These are phyloP conservation scores for Sicyos edulis DNA, from an alignment of 306 rosid species.

Conservation along the genomic window DNA sequence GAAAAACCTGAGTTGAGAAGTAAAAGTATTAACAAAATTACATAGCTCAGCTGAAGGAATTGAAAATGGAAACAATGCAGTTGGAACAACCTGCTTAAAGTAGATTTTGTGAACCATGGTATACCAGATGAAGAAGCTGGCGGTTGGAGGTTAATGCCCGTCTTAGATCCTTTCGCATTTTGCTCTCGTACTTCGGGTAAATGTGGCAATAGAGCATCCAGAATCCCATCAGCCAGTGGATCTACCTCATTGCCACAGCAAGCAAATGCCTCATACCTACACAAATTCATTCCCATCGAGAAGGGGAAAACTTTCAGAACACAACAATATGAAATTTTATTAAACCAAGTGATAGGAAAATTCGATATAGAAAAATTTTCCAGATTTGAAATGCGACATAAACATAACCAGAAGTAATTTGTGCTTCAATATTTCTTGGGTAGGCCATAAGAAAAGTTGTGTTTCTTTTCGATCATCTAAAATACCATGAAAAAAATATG, in stretches of 20 bases:
- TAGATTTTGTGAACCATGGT: conserved; percentile 79
- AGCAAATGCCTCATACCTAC: conserved; percentile 65
- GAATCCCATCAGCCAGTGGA: conserved; percentile 50
- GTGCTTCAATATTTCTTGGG: not conserved
- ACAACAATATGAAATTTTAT: not conserved
- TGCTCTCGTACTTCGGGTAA: conserved; percentile 49
- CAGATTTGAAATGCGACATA: not conserved
- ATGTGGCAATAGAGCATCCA: conserved; percentile 65
- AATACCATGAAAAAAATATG: not conserved
- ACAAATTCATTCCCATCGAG: conserved; percentile 9
- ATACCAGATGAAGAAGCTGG: conserved; percentile 28
- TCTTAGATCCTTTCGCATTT: conserved; percentile 47
- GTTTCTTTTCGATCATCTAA: not conserved
- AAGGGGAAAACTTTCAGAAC: conserved; percentile 4
- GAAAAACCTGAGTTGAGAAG: conserved; percentile 56
- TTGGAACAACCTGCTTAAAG: conserved; percentile 59
- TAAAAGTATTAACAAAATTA: conserved; percentile 13
- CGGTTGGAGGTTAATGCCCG: conserved; percentile 47
- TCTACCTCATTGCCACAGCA: conserved; percentile 42
- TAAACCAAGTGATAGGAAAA: not conserved
- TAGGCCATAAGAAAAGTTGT: not conserved
- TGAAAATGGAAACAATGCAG: conserved; percentile 8
- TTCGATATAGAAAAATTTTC: not conserved
- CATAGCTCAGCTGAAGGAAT: conserved; percentile 7
- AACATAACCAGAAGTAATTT: not conserved